Conservation (phyloP, 768 basidiomycete genomes). For the Russula sp. region DNA sequence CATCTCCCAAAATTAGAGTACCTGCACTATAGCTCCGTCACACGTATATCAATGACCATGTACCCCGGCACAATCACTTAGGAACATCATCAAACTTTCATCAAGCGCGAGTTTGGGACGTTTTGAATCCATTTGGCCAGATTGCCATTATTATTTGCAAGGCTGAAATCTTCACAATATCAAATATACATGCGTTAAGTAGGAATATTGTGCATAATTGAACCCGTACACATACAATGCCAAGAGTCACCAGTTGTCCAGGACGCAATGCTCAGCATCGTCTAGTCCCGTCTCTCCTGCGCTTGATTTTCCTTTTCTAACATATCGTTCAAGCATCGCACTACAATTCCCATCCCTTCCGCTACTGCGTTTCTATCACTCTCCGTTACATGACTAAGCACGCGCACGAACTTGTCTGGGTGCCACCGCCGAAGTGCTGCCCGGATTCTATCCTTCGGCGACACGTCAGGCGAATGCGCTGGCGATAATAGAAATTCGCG, state of each 20-base stretch:
- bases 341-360: conserved; percentile 58
- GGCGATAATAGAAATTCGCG: conserved; percentile 56
- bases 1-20: conserved; percentile 23
- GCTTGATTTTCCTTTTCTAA: conserved; percentile 15
- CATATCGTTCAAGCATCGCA: conserved; percentile 36
- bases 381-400: conserved; percentile 47
- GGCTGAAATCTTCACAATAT: conserved; percentile 2
- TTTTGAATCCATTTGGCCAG: not conserved
- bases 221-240: not conserved
- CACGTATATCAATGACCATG: conserved; percentile 8
- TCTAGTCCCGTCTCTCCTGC: not conserved
- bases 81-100: not conserved
- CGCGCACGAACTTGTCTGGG: conserved; percentile 65
- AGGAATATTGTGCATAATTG: conserved; percentile 1
- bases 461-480: conserved; percentile 49
- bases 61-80: conserved; percentile 1
- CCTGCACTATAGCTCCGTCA: conserved; percentile 8
- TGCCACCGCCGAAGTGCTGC: conserved; percentile 72
- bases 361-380: conserved; percentile 50
- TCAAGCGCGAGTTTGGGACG: not conserved
- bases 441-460: conserved; percentile 61
- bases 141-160: conserved; percentile 4
- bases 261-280: conserved; percentile 12
- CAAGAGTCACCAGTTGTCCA: conserved; percentile 1
- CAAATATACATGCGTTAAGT: conserved; percentile 8